Base-by-base conservation (phyloP, 139 green algal species). In the Pleodorina starrii region DNA sequence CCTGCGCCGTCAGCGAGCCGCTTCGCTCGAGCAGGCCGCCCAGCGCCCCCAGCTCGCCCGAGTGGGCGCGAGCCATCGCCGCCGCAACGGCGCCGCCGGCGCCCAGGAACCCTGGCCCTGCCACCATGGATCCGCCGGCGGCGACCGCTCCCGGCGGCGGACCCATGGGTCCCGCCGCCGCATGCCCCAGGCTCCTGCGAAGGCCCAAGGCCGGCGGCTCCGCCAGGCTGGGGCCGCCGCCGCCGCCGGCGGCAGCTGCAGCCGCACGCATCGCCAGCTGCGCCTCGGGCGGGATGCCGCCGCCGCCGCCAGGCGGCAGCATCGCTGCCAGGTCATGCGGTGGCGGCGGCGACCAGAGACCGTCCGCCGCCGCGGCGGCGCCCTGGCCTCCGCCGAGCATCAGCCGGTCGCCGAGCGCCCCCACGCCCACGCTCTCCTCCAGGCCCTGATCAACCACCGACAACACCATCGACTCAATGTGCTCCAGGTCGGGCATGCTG, bases 381-480 rank as follows among this genome's bases (percentile, higher is more conserved):
- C 21, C 17, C 38, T 19, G 38, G 7, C 54, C 51, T 36, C 40
- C 27, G 38, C 79, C 36, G 50, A 57, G 60, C 42, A 77, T 38
- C 43, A 87, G 63, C 42, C 43, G 40, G n/a, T 63, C 81, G 0
- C 40, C 36, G 12, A 86, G 80, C 43, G 42, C 59, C 16, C 42
- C 60, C 4, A 46, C 82, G 1, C 44, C 82, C 63, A 88, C 82
- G 23, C 82, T 42, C 44, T 88, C 82, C 60, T 88, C 82, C 44
- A 88, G n/a, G 5, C 82, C 82, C 12, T 88, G 82, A 25, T 76
- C 82, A n/a, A 88, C 82, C 44, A 88, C 82, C 5, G 82, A 88
- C 19, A 80, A 35, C 6, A 88, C 82, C 66, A 79, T 74, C 25
- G 57, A 75, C 40, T 74, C 79, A 1, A 86, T 44, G 10, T 50